Conservation (phyloP, 169 alveolate genomes). For the Plasmodium vinckei region DNA sequence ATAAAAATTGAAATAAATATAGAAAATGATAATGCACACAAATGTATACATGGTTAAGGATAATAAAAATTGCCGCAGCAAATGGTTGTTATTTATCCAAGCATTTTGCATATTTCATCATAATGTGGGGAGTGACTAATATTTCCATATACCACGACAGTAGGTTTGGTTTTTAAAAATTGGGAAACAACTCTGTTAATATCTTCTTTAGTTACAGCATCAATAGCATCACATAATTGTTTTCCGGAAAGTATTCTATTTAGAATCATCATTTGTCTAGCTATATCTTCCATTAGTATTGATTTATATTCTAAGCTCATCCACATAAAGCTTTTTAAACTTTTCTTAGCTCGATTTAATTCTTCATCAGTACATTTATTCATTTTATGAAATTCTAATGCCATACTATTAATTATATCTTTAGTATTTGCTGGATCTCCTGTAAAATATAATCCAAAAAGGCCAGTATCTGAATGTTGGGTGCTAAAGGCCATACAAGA, state of each 20-base stretch:
- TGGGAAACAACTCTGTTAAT: constrained; percentile 78
- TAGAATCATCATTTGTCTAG: constrained; percentile 87
- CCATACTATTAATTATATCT: constrained; percentile 82
- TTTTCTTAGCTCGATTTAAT: constrained; percentile 89
- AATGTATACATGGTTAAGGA: too few relatives aligned
- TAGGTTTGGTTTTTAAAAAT: constrained; percentile 82
- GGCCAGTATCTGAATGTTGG: constrained; percentile 91
- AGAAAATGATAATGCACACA: too few relatives aligned
- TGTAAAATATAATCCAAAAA: constrained; percentile 90
- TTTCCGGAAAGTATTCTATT: constrained; percentile 82
- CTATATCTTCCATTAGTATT: constrained; percentile 88
- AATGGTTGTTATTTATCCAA: constrained; percentile 1
- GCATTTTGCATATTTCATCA: constrained; percentile 80
- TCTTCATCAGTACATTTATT: constrained; percentile 83
- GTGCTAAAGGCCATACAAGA: constrained; percentile 92
- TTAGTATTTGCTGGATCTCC: constrained; percentile 84
- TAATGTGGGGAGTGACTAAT: constrained; percentile 85
- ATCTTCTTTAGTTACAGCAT: constrained; percentile 83
- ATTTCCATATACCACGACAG: constrained; percentile 89
- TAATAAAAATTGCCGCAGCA: too few relatives aligned
- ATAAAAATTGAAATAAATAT: background rate
- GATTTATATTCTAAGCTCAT: constrained; percentile 87
- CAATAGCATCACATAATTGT: constrained; percentile 85
- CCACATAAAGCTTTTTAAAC: constrained; percentile 85
- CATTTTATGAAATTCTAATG: constrained; percentile 84